Percentiles rank a stretch among this genome's conserved stretches.
phyloP scores from a whole-genome alignment of 768 basidiomycete species.

The Boletus barrowsii region DNA sequence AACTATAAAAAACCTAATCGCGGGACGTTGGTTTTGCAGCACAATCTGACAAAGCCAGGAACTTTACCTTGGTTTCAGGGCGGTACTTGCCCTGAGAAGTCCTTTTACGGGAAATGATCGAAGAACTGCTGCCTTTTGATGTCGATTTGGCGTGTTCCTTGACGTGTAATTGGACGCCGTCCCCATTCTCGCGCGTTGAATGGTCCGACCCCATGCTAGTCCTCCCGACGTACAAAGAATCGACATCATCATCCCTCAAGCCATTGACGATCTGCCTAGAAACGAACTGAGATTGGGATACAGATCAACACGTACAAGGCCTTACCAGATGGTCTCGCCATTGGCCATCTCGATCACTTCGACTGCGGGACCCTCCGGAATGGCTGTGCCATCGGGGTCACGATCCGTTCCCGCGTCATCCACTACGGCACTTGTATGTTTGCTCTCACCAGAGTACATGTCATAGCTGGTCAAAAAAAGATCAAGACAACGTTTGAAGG shows the following conservation, averaged over 20 bases:
- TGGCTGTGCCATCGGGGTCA: constrained; percentile 25
- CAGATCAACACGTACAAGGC: constrained; percentile 7
- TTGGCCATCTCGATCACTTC: constrained; percentile 85
- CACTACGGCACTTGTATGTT: constrained; percentile 31
- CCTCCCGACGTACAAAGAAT: constrained; percentile 64
- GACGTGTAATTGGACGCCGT: constrained; percentile 66
- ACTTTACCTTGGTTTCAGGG: constrained; percentile 80
- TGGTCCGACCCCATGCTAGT: constrained; percentile 75
- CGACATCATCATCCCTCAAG: constrained; percentile 72
- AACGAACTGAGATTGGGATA: background rate
- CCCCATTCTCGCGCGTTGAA: constrained; percentile 46
- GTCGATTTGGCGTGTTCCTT: constrained; percentile 69
- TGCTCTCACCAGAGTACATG: constrained; percentile 68
- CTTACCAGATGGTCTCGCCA: constrained; percentile 83
- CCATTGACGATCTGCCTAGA: constrained; percentile 77
- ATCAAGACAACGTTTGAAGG: constrained; percentile 13
- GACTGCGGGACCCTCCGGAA: constrained; percentile 55
- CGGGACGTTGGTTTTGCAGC: constrained; percentile 8
- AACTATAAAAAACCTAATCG: constrained; percentile 38
- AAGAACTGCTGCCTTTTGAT: constrained; percentile 62
- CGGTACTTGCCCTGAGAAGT: constrained; percentile 50
- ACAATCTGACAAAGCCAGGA: constrained; percentile 7
- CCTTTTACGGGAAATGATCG: constrained; percentile 63
- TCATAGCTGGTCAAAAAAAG: constrained; percentile 57
- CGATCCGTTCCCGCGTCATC: constrained; percentile 33